Evolutionary conservation across 2,329 filamentous ascomycete species (phyloP).

Genomic region (Magnaporthiopsis rhizophila): DNA sequence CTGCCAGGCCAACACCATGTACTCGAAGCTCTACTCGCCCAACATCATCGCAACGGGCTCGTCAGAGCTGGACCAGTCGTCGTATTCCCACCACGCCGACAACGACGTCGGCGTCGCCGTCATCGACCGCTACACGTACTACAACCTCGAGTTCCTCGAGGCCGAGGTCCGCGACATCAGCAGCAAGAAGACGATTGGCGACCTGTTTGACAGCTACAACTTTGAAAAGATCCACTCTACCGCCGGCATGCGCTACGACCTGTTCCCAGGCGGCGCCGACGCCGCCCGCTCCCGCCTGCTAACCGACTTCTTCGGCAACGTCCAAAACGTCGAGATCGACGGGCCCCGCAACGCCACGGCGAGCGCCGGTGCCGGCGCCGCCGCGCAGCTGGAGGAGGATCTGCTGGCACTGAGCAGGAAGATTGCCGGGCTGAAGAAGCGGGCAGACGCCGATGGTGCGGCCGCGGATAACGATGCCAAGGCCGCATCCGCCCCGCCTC

Average conservation of each 20-base stretch:
- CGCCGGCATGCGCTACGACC: conserved; percentile 85
- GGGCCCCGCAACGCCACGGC: conserved; percentile 19
- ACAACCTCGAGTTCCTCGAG: conserved; percentile 95
- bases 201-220: conserved; percentile 94
- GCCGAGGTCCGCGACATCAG: conserved; percentile 77
- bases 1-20: conserved; percentile 99
- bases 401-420: conserved; percentile 66
- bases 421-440: conserved; percentile 45
- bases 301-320: conserved; percentile 97
- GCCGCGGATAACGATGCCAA: conserved; percentile 17
- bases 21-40: conserved; percentile 93
- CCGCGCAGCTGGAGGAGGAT: conserved; percentile 58
- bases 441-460: conserved; percentile 37
- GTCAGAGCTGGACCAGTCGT: conserved; percentile 89
- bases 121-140: conserved; percentile 98
- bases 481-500: conserved; percentile 7
- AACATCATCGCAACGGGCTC: conserved; percentile 98
- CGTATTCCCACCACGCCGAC: conserved; percentile 95
- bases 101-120: conserved; percentile 97
- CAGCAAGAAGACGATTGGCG: conserved; percentile 83
- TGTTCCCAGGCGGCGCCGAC: conserved; percentile 80
- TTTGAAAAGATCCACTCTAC: conserved; percentile 90
- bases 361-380: background rate
- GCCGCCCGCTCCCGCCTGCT: conserved; percentile 72
- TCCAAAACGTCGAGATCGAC: conserved; percentile 94